Conservation (phyloP, 1,284 basidiomycete species). For the Ustilago bromivora region DNA sequence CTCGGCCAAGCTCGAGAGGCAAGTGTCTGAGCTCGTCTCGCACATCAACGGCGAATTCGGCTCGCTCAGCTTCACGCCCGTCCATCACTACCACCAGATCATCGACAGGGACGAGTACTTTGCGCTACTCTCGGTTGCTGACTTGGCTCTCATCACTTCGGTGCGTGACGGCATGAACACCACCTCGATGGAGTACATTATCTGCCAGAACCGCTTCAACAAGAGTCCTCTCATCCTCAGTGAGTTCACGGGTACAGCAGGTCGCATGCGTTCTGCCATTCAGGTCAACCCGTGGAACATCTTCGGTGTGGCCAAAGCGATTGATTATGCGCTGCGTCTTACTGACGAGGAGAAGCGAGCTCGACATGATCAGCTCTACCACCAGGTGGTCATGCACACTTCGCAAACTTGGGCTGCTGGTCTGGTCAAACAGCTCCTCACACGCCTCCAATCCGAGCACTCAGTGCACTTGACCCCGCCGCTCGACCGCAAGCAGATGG, state of each 20-base stretch:
- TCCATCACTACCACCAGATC: constrained; percentile 99
- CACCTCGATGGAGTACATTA: constrained; percentile 92
- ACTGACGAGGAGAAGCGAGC: constrained; percentile 79
- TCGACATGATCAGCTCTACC: constrained; percentile 79
- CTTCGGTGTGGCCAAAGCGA: constrained; percentile 91
- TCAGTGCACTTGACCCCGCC: constrained; percentile 88
- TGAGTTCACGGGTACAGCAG: constrained; percentile 97
- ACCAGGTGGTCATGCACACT: constrained; percentile 91
- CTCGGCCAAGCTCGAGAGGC: constrained; percentile 90
- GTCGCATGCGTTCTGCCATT: constrained; percentile 84
- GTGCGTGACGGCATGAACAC: constrained; percentile 99
- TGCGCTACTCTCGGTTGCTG: constrained; percentile 92
- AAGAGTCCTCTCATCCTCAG: constrained; percentile 86
- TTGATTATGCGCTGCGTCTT: constrained; percentile 89
- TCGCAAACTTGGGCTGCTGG: constrained; percentile 95
- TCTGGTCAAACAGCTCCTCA: constrained; percentile 87
- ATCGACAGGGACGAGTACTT: constrained; percentile 97
- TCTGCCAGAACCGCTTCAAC: constrained; percentile 85
- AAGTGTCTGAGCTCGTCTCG: constrained; percentile 92
- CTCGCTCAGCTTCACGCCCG: constrained; percentile 92
- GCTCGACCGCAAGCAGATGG: constrained; percentile 78
- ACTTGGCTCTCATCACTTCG: constrained; percentile 94
- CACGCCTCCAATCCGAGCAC: constrained; percentile 83
- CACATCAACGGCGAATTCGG: constrained; percentile 98
- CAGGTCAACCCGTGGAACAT: constrained; percentile 81